Evolutionary conservation across 1,284 basidiomycete species (phyloP), one percentile per base, ranked within the genome.

Genomic region (Cystobasidium pallidum): DNA sequence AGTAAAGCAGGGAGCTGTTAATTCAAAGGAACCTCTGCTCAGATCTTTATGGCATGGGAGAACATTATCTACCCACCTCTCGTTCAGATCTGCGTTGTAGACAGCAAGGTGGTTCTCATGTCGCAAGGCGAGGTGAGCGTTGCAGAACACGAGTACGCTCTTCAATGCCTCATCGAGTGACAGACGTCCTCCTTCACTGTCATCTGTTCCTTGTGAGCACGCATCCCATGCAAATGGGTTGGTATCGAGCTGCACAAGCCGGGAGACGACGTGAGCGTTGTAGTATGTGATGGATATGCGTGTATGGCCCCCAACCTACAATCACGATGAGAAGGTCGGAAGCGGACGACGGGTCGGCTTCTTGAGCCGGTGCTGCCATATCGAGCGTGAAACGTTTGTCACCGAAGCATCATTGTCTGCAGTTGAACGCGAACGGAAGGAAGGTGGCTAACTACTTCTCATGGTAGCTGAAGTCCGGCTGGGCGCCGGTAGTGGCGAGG

Each of bases 41-140:
- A 34, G 24, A 65, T 21, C 32, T 41, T n/a, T 63, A 32, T 24
- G 13, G 13, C n/a, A n/a, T 17, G 17, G 36, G 13, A n/a, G 4
- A 28, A 21, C 17, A 11, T 19, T 34, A 19, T 21, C 1, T 24
- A 55, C 55, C 85, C 75, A 74, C 88, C 88, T 91, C 79, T 90
- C 89, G 4, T 88, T 88, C 2, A 90, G 89, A 72, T 92, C 85
- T 6, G 92, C 93, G 7, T 88, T 94, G 80, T 94, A 96, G 54
- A 98, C 89, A 3, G 93, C 91, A 19, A 98, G 84, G 6, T 90
- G 88, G 80, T 98, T 99, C 78, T 94, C 92, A 83, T 94, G 90
- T 75, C 90, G 88, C 76, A 89, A 86, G 0, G 94, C 93, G 72
- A 95, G 86, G 82, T 98, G 94, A 0, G 93, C 88, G 78, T 99